Conservation (phyloP, 176 grass and related monocot species). For the Musa itinerans region DNA sequence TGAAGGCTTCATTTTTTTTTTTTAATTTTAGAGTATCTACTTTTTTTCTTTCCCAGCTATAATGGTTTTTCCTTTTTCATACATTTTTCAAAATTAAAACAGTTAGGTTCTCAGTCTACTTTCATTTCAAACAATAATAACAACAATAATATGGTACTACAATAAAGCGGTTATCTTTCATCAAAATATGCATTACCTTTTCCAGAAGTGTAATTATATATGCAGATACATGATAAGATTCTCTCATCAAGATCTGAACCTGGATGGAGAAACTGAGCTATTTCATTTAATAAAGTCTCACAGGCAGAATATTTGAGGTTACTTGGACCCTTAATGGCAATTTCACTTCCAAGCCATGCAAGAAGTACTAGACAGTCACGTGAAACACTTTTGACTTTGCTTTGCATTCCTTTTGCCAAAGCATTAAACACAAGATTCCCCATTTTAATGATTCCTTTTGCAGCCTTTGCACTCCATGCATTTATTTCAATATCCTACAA, state of each 20-base stretch:
- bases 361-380: conserved; percentile 58
- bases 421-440: conserved; percentile 45
- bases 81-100: not conserved
- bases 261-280: conserved; percentile 62
- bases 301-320: conserved; percentile 52
- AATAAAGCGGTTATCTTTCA: not conserved
- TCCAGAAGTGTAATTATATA: conserved; percentile 90
- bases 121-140: not conserved
- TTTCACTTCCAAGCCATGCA: conserved; percentile 75
- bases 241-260: conserved; percentile 76
- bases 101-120: not conserved
- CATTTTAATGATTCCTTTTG: conserved; percentile 38
- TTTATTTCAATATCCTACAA: conserved; percentile 72
- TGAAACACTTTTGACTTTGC: conserved; percentile 58
- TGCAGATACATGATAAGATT: conserved; percentile 69
- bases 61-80: not conserved
- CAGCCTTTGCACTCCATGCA: conserved; percentile 58
- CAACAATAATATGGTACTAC: not conserved
- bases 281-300: conserved; percentile 62
- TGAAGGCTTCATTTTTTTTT: not conserved
- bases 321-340: conserved; percentile 44
- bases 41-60: not conserved
- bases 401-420: conserved; percentile 73
- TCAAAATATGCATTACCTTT: conserved; percentile 56
- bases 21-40: not conserved